Conservation (phyloP, 805 yeast genomes). For the Starmera caribaea region DNA sequence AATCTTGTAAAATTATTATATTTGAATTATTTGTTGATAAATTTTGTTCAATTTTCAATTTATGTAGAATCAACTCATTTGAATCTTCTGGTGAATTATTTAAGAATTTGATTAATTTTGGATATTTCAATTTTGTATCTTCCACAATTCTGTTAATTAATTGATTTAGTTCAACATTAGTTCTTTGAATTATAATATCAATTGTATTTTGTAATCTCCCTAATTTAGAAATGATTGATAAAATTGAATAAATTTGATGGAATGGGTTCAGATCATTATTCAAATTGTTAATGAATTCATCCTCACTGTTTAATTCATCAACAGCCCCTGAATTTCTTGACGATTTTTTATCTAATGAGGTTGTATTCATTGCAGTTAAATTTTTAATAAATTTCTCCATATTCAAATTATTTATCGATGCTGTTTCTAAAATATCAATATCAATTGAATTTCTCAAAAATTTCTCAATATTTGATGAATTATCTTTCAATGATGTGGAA, state of each 20-base stretch:
- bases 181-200: conserved; percentile 41
- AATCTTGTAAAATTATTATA: conserved; percentile 52
- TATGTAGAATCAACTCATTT: conserved; percentile 17
- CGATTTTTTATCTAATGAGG: conserved; percentile 8
- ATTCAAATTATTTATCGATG: conserved; percentile 27
- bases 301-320: conserved; percentile 9
- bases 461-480: conserved; percentile 39
- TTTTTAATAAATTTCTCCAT: conserved; percentile 26
- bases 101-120: conserved; percentile 27
- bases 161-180: conserved; percentile 53
- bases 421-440: conserved; percentile 43
- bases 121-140: conserved; percentile 51
- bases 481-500: conserved; percentile 11
- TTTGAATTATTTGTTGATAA: conserved; percentile 35
- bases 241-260: conserved; percentile 40
- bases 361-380: conserved; percentile 7
- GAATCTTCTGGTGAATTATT: conserved; percentile 9
- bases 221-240: conserved; percentile 49
- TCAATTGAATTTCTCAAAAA: conserved; percentile 47
- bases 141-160: conserved; percentile 53
- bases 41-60: conserved; percentile 16
- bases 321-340: conserved; percentile 19
- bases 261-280: conserved; percentile 36
- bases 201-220: conserved; percentile 52
- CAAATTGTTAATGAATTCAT: conserved; percentile 16